Conservation (phyloP, 1,284 basidiomycete genomes). For the Sporisorium scitamineum region DNA sequence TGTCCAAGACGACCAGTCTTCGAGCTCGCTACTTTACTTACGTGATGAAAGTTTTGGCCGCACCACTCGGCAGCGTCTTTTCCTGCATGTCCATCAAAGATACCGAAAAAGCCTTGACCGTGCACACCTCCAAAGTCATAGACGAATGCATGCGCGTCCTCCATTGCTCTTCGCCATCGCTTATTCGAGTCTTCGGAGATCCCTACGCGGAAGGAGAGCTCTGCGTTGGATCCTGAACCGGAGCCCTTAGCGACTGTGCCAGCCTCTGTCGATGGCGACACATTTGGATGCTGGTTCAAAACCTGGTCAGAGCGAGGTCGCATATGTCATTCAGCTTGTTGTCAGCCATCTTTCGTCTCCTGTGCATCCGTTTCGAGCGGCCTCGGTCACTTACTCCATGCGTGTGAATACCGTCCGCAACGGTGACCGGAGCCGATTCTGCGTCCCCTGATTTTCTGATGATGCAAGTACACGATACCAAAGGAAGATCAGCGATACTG, state of each 20-base stretch:
- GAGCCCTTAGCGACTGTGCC: conserved; percentile 7
- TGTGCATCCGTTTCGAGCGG: neutral
- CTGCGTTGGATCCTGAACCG: neutral
- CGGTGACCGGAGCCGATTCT: conserved; percentile 36
- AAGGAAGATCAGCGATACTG: neutral
- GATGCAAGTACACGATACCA: neutral
- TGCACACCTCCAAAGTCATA: conserved; percentile 90
- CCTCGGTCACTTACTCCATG: conserved; percentile 28
- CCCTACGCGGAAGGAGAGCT: conserved; percentile 77
- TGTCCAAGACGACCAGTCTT: too few relatives aligned
- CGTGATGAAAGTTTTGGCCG: conserved; percentile 93
- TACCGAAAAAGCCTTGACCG: conserved; percentile 96
- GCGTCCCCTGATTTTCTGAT: conserved; percentile 27
- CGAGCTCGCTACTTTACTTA: conserved; percentile 68
- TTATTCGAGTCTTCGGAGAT: conserved; percentile 86
- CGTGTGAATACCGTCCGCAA: conserved; percentile 32
- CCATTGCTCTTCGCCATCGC: conserved; percentile 92
- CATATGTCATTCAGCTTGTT: neutral
- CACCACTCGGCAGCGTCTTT: conserved; percentile 99
- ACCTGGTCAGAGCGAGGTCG: conserved; percentile 16
- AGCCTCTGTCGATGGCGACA: conserved; percentile 2
- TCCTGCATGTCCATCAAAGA: conserved; percentile 98
- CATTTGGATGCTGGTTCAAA: conserved; percentile 45
- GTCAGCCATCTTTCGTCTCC: neutral
- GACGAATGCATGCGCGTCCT: conserved; percentile 95